Evolutionary conservation across 164 flowering plant species (phyloP).

Genomic region (Vitis rupestris): DNA sequence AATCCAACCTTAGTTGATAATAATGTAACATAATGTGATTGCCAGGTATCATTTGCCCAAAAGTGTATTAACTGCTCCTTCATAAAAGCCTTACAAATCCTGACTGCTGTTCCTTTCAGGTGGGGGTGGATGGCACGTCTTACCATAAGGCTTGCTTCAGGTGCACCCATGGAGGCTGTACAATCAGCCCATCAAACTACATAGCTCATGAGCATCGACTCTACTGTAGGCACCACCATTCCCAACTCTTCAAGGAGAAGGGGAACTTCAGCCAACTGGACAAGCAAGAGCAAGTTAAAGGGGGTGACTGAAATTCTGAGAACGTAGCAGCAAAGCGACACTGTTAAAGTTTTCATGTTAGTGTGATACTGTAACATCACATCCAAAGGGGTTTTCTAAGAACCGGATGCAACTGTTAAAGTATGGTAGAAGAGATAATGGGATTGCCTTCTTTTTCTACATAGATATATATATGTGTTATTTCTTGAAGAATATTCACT

Average conservation of each 20-base stretch:
- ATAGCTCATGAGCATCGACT: conserved; percentile 74
- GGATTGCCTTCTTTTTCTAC: background rate
- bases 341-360: background rate
- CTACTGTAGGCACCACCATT: conserved; percentile 81
- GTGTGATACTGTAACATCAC: conserved; percentile 1
- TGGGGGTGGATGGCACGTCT: conserved; percentile 74
- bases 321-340: conserved; percentile 24
- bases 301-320: conserved; percentile 41
- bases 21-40: no score
- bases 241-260: conserved; percentile 77
- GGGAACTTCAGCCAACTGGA: conserved; percentile 86
- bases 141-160: conserved; percentile 86
- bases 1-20: no score
- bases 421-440: conserved; percentile 12
- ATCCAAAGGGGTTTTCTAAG: conserved; percentile 9
- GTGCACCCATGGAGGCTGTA: conserved; percentile 82
- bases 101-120: conserved; percentile 37
- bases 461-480: conserved; percentile 7
- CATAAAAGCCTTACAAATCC: background rate
- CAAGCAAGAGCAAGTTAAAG: conserved; percentile 44
- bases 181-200: conserved; percentile 82
- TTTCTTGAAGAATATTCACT: conserved; percentile 3
- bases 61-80: background rate
- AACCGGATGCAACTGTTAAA: conserved; percentile 14
- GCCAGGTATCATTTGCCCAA: no score